A percentile compares a stretch with the other conserved stretches of the same genome.
Conservation (phyloP, 2,329 filamentous ascomycete species). For the Penicillium crustosum region DNA sequence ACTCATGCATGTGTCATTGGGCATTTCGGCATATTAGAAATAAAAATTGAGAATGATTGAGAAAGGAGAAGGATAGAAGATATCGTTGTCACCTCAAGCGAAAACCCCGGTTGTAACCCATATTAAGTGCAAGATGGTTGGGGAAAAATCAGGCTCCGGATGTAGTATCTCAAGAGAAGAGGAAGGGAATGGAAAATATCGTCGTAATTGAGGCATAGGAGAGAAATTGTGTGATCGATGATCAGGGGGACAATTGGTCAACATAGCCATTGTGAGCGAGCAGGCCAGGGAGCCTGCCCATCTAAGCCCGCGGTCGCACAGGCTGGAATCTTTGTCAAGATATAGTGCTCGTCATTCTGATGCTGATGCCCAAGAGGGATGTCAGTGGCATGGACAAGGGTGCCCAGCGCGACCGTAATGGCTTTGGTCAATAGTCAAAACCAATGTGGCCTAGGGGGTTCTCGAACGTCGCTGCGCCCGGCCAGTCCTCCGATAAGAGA, state of each 20-base stretch:
- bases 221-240: not conserved
- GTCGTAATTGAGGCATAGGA: constrained; percentile 2
- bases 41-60: not conserved
- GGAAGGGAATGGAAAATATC: constrained; percentile 7
- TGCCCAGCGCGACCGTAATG: constrained; percentile 11
- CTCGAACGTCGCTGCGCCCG: constrained; percentile 11
- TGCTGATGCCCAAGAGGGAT: not conserved
- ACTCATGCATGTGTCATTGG: constrained; percentile 12
- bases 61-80: constrained; percentile 2
- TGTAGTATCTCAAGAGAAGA: constrained; percentile 6
- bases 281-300: not conserved
- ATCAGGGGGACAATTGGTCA: constrained; percentile 6
- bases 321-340: not conserved
- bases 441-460: constrained; percentile 1
- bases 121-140: constrained; percentile 9
- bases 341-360: constrained; percentile 1
- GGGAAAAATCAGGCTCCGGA: constrained; percentile 1
- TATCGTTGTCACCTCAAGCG: constrained; percentile 11
- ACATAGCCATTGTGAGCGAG: constrained; percentile 1
- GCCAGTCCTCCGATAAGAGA: constrained; percentile 7
- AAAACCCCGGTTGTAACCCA: not conserved
- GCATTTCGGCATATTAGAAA: constrained; percentile 6
- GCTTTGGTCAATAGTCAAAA: constrained; percentile 6
- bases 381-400: not conserved
- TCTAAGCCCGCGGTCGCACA: not conserved